Evolutionary conservation across 257 asterid species (phyloP).

Genomic region (Ajuga chamaepitys): DNA sequence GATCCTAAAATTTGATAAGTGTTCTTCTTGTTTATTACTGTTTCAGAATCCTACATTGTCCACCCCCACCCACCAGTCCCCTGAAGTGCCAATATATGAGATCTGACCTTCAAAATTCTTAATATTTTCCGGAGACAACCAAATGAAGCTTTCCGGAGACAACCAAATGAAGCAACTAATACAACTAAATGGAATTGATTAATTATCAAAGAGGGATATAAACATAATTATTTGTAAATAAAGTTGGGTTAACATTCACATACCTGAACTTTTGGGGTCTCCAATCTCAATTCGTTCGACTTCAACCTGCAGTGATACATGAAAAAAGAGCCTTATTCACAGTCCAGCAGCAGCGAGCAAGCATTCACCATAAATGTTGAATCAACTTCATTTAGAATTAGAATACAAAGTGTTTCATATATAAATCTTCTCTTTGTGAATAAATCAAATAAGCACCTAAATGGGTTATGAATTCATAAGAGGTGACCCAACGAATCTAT

Average conservation of each 20-base stretch:
- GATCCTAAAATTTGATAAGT: too few relatives aligned
- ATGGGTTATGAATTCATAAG: neutral
- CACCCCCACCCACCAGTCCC: too few relatives aligned
- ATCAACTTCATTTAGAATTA: neutral
- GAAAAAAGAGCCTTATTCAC: neutral
- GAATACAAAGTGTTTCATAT: neutral
- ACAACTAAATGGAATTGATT: neutral
- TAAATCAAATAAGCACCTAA: neutral
- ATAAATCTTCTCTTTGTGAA: neutral
- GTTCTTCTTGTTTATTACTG: too few relatives aligned
- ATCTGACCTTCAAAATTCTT: too few relatives aligned
- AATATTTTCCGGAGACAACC: too few relatives aligned
- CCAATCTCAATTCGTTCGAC: slow-evolving; percentile 85
- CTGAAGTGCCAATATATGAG: too few relatives aligned
- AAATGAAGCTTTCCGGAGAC: too few relatives aligned
- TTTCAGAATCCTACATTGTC: too few relatives aligned
- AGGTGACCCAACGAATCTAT: neutral
- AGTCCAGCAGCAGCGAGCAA: too few relatives aligned
- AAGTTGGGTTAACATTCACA: slow-evolving; percentile 16
- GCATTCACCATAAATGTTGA: slow-evolving; percentile 1
- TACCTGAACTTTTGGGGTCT: slow-evolving; percentile 65
- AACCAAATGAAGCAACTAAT: neutral
- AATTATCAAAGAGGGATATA: neutral
- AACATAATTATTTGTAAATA: neutral
- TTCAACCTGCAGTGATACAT: slow-evolving; percentile 59